These are phyloP conservation scores for Candida frijolesensis DNA, from an alignment of 1,139 yeast species.

Conservation along the genomic window DNA sequence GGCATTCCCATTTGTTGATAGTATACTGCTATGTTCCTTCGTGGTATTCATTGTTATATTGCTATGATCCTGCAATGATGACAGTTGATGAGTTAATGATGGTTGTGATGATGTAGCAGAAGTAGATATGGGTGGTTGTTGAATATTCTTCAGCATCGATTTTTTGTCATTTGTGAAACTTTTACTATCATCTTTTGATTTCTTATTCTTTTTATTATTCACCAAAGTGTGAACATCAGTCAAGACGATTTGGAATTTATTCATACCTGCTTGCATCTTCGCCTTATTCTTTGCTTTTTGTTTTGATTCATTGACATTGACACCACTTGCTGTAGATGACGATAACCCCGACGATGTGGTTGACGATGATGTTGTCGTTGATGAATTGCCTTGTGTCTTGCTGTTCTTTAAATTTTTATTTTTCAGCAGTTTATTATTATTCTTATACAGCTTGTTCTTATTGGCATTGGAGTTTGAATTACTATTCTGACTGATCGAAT, in stretches of 20 bases:
- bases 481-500: background rate
- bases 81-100: constrained; percentile 10
- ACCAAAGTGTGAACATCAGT: constrained; percentile 51
- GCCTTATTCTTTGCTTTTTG: constrained; percentile 23
- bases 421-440: too few species aligned
- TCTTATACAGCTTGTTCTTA: background rate
- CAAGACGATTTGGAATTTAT: constrained; percentile 55
- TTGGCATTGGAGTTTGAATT: background rate
- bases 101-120: constrained; percentile 9
- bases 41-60: constrained; percentile 22
- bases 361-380: background rate
- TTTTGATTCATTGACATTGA: constrained; percentile 1
- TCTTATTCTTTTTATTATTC: constrained; percentile 35
- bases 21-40: constrained; percentile 23
- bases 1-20: constrained; percentile 7
- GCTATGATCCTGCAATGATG: constrained; percentile 11
- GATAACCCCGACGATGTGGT: background rate
- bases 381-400: too few species aligned
- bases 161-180: background rate
- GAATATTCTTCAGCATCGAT: background rate
- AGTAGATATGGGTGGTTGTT: constrained; percentile 8
- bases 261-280: constrained; percentile 49
- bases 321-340: background rate
- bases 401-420: too few species aligned
- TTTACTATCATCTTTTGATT: constrained; percentile 15